Evolutionary conservation across 805 yeast species (phyloP).

Genomic region (Tanozyma kutaoensis): DNA sequence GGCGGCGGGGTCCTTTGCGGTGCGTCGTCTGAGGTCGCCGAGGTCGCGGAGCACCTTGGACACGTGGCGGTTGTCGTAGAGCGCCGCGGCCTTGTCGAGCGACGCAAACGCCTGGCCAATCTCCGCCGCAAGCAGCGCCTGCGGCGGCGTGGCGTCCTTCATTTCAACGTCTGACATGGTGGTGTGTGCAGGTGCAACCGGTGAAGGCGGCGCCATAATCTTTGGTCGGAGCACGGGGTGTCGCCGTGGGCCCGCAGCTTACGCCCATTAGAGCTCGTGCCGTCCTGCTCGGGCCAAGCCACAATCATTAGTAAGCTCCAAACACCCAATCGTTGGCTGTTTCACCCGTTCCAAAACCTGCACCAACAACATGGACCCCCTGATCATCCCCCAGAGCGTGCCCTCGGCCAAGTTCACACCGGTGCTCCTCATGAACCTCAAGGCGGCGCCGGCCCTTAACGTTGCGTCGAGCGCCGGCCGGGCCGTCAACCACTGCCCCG

Average conservation of each 20-base stretch:
- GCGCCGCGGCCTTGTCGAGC: constrained; percentile 48
- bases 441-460: constrained; percentile 10
- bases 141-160: constrained; percentile 5
- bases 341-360: background rate
- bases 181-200: constrained; percentile 1
- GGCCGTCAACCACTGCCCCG: too few species aligned
- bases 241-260: background rate
- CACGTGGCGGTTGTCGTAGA: constrained; percentile 77
- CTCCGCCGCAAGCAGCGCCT: constrained; percentile 13
- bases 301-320: background rate
- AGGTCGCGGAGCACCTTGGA: constrained; percentile 77
- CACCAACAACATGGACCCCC: background rate
- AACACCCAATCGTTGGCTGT: background rate
- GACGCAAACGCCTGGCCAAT: constrained; percentile 31
- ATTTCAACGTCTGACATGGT: constrained; percentile 5
- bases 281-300: background rate
- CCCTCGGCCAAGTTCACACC: constrained; percentile 12
- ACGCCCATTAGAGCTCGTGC: background rate
- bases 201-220: too few species aligned
- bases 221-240: background rate
- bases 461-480: constrained; percentile 11
- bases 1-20: constrained; percentile 29
- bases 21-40: constrained; percentile 55
- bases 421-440: constrained; percentile 16
- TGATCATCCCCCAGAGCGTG: background rate